phyloP scores from a whole-genome alignment of 163 green algal species.

The Prototheca wickerhamii region DNA sequence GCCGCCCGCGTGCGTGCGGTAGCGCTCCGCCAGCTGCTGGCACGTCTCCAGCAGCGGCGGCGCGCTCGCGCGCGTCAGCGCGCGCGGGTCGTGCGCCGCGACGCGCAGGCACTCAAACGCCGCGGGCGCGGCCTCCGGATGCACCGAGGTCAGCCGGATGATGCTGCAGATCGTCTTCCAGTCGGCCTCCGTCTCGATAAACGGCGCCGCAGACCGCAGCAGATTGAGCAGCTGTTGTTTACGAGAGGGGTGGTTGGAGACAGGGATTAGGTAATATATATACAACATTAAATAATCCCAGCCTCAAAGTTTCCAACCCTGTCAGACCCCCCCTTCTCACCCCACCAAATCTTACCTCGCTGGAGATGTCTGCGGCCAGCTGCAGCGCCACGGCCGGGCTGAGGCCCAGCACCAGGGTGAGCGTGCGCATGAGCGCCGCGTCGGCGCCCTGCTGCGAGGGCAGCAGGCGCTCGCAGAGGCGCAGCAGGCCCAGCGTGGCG shows the following conservation, averaged over 20 bases:
- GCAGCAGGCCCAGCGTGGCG: slow-evolving; percentile 75
- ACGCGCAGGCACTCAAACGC: slow-evolving; percentile 32
- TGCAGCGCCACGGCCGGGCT: slow-evolving; percentile 47
- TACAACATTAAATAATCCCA: too few species aligned
- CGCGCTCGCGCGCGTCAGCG: slow-evolving; percentile 35
- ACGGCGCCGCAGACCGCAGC: slow-evolving; percentile 44
- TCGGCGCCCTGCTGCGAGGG: slow-evolving; percentile 81
- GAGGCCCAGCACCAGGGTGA: slow-evolving; percentile 65
- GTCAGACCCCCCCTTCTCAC: not conserved
- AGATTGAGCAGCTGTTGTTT: slow-evolving; percentile 55
- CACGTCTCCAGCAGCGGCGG: slow-evolving; percentile 46
- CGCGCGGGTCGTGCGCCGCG: slow-evolving; percentile 14
- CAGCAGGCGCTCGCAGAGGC: slow-evolving; percentile 78
- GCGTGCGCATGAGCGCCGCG: slow-evolving; percentile 61
- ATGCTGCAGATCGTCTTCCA: slow-evolving; percentile 75
- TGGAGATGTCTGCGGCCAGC: slow-evolving; percentile 56
- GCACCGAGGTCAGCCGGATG: slow-evolving; percentile 54
- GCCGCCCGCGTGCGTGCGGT: slow-evolving; percentile 14
- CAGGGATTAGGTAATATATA: too few species aligned
- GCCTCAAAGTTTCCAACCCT: too few species aligned
- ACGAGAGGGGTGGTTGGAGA: not conserved
- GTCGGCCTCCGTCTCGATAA: slow-evolving; percentile 57
- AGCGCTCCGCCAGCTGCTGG: slow-evolving; percentile 18
- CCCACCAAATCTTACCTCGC: slow-evolving; percentile 35
- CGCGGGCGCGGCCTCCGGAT: slow-evolving; percentile 21